Conservation (phyloP, 2,329 filamentous ascomycete genomes). For the Davidsoniella neocaledoniae region DNA sequence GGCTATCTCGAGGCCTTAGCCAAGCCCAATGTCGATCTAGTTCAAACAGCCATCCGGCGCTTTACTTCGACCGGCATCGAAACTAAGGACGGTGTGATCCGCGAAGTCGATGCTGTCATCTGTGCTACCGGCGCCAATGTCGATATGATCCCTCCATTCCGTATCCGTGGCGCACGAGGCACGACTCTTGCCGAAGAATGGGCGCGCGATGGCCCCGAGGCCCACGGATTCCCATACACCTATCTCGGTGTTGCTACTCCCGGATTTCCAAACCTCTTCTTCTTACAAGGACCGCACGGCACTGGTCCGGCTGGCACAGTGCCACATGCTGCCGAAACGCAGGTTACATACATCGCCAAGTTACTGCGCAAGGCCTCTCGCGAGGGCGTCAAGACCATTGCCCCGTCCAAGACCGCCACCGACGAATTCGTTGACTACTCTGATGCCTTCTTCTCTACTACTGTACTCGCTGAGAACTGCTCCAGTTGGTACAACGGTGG, state of each 20-base stretch:
- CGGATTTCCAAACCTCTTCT: constrained; percentile 50
- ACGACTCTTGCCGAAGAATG: constrained; percentile 38
- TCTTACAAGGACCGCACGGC: constrained; percentile 43
- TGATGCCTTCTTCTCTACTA: constrained; percentile 37
- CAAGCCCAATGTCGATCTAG: constrained; percentile 44
- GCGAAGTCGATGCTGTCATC: constrained; percentile 47
- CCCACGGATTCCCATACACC: constrained; percentile 46
- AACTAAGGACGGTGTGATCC: constrained; percentile 36
- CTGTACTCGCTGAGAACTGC: constrained; percentile 44
- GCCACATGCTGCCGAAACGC: constrained; percentile 48
- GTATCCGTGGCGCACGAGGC: constrained; percentile 34
- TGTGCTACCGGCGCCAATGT: constrained; percentile 52
- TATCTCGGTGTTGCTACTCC: constrained; percentile 49
- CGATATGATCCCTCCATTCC: constrained; percentile 41
- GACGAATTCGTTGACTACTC: constrained; percentile 47
- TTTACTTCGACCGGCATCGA: constrained; percentile 45
- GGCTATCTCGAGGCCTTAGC: constrained; percentile 50
- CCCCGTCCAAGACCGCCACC: constrained; percentile 38
- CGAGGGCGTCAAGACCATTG: constrained; percentile 48
- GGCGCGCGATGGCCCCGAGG: constrained; percentile 29
- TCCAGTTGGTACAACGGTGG: constrained; percentile 59
- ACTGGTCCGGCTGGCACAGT: constrained; percentile 47
- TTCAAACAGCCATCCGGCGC: constrained; percentile 36
- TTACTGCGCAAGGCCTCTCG: constrained; percentile 48
- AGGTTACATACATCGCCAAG: constrained; percentile 48